Evolutionary conservation across 495 filamentous ascomycete genomes (phyloP), one percentile per base, ranked within the genome.

Genomic region (Neurospora cerealis): DNA sequence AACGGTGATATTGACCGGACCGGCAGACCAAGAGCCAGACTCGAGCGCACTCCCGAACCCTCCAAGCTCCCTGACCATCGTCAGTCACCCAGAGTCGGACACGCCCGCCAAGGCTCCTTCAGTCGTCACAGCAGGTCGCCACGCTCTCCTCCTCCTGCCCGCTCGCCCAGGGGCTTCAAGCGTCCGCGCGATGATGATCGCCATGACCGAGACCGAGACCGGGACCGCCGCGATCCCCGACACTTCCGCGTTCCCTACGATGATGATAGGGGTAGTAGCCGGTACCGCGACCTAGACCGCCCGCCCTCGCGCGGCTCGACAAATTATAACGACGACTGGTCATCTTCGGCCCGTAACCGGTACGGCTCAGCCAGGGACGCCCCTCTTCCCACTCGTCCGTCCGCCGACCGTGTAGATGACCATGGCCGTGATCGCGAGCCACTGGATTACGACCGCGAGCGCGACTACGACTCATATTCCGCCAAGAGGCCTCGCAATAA

Each of bases 11-110:
- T 90, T 90, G 89, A 91, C 89, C 87, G 87, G 82, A 82, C 79
- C 85, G 88, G 88, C 88, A 88, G 89, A 90, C 86, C 84, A 83
- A 88, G 89, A 86, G 87, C 86, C 89, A 89, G 87, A 86, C 84
- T 86, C 81, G 93, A 93, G 88, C 90, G 89, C 87, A 85, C 87
- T 86, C 91, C 90, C 84, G 86, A 91, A 86, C 90, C 86, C 85
- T 89, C 93, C 89, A 91, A 90, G 88, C 87, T 86, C 81, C 86
- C 89, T 83, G 90, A 87, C 89, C 80, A 80, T 37, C 78, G 77
- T 34, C 79, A 81, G 80, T 86, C 85, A 81, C 76, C 75, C 5
- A 81, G 78, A 66, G 54, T 66, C 7, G 54, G 15, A 62, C 54
- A 62, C 24, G 24, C 13, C 54, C 54, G 15, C 28, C 54, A 62